Evolutionary conservation across 805 yeast species (phyloP).

Genomic region (Ogataea paradorogensis): DNA sequence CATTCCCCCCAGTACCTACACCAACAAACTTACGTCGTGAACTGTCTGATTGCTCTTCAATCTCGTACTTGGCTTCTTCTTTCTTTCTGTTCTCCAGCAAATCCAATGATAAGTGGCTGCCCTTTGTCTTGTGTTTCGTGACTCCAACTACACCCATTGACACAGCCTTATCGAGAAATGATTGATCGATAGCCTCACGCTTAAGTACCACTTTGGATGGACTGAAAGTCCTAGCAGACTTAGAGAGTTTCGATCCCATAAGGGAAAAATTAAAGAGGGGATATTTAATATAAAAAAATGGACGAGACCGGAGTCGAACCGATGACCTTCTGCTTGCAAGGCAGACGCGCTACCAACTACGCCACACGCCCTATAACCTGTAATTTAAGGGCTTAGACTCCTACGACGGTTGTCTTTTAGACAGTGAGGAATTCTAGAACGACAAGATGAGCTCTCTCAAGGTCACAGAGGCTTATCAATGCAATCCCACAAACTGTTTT

Average conservation of each 20-base stretch:
- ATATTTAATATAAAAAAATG: constrained; percentile 30
- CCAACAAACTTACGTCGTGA: background rate
- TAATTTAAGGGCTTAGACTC: background rate
- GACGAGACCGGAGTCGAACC: constrained; percentile 81
- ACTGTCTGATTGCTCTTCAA: background rate
- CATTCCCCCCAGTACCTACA: background rate
- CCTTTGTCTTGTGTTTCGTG: background rate
- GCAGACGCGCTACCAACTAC: constrained; percentile 82
- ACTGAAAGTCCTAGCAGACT: constrained; percentile 2
- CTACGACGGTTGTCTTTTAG: too few species aligned
- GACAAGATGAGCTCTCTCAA: too few species aligned
- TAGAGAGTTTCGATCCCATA: constrained; percentile 7
- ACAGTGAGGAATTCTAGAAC: too few species aligned
- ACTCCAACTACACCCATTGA: background rate
- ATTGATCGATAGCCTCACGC: background rate
- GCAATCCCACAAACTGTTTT: too few species aligned
- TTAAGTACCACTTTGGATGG: background rate
- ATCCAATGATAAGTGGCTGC: background rate
- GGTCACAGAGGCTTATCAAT: too few species aligned
- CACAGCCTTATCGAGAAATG: constrained; percentile 18
- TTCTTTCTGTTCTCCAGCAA: background rate
- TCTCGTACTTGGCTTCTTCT: background rate
- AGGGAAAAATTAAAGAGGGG: background rate
- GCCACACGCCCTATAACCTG: constrained; percentile 60
- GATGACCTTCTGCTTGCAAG: constrained; percentile 76